Conservation (phyloP, 331 rosid species). For the Dryas integrifolia region DNA sequence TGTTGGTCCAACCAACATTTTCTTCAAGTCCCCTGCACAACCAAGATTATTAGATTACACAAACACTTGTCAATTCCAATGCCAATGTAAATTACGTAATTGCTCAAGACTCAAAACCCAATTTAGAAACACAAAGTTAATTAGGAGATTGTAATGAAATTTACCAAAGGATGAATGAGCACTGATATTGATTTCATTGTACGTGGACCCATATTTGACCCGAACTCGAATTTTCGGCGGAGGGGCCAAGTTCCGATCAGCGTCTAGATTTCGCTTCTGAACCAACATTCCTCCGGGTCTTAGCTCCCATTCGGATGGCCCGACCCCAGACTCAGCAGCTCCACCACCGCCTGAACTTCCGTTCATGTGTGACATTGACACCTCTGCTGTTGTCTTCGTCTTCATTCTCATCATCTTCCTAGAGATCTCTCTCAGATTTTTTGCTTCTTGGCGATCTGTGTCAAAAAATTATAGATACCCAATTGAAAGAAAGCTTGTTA, state of each 20-base stretch:
- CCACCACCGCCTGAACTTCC: slow-evolving; percentile 35
- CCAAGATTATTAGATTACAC: not conserved
- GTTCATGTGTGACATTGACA: slow-evolving; percentile 42
- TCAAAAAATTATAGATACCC: slow-evolving; percentile 41
- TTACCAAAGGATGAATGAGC: slow-evolving; percentile 86
- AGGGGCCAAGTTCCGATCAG: slow-evolving; percentile 57
- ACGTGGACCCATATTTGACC: slow-evolving; percentile 68
- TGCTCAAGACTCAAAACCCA: not conserved
- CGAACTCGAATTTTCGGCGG: slow-evolving; percentile 66
- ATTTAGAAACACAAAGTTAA: not conserved
- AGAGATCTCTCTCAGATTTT: slow-evolving; percentile 34
- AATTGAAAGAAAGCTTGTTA: slow-evolving; percentile 38
- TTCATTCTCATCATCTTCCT: slow-evolving; percentile 51
- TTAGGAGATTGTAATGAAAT: not conserved
- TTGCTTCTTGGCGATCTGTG: slow-evolving; percentile 25
- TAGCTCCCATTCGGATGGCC: slow-evolving; percentile 69
- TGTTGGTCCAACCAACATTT: slow-evolving; percentile 76
- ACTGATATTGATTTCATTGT: slow-evolving; percentile 76
- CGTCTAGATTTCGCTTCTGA: slow-evolving; percentile 58
- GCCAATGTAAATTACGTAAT: not conserved
- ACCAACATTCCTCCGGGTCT: slow-evolving; percentile 98
- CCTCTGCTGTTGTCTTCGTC: slow-evolving; percentile 37
- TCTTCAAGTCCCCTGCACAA: slow-evolving; percentile 80
- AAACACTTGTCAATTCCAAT: not conserved
- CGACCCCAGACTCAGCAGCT: slow-evolving; percentile 41